phyloP scores from a whole-genome alignment of 768 basidiomycete genomes.

The Nidularia pulvinata region DNA sequence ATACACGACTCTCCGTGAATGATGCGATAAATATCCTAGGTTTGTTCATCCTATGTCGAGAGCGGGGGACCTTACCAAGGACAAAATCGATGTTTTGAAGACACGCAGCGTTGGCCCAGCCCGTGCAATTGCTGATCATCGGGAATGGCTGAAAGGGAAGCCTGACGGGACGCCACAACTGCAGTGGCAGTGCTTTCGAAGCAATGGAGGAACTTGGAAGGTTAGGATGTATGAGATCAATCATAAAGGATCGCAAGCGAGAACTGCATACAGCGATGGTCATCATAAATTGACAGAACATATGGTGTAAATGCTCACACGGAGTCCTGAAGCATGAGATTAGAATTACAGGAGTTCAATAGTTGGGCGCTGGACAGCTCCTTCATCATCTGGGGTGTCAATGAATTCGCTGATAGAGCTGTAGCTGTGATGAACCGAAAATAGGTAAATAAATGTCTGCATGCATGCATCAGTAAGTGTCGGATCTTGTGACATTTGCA shows the following conservation, averaged over 20 bases:
- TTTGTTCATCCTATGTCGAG: background rate
- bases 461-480: background rate
- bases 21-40: background rate
- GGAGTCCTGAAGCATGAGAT: too few species aligned
- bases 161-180: slow-evolving; percentile 15
- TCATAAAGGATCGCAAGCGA: background rate
- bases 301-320: too few species aligned
- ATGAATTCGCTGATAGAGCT: too few species aligned
- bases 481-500: background rate
- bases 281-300: too few species aligned
- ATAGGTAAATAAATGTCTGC: too few species aligned
- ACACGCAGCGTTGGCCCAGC: background rate
- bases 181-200: slow-evolving; percentile 21
- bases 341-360: too few species aligned
- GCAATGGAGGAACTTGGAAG: background rate
- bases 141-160: background rate
- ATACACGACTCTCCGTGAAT: background rate
- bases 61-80: background rate
- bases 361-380: too few species aligned
- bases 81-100: background rate
- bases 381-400: too few species aligned
- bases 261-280: too few species aligned
- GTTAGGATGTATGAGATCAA: background rate
- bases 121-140: too few species aligned
- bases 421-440: too few species aligned